Percentiles rank a stretch among this genome's conserved stretches.
These are phyloP conservation scores for Ophiobolus disseminans DNA, from an alignment of 2,329 filamentous ascomycete species.

Conservation along the genomic window DNA sequence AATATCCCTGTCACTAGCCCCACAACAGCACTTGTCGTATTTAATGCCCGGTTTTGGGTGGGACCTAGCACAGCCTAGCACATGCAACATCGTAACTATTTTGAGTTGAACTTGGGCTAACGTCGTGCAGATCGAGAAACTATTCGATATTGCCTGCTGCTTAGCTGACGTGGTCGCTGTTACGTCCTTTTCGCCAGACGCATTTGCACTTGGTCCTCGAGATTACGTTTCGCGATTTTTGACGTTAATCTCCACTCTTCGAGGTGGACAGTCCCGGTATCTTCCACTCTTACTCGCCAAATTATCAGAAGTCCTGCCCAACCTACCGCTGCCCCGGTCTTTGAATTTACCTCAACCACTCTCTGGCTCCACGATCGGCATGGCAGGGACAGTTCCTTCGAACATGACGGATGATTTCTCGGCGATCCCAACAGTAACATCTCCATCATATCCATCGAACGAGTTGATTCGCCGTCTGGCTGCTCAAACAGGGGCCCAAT, in stretches of 20 bases:
- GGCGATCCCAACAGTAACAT: conserved; percentile 30
- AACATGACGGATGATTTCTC: conserved; percentile 40
- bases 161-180: conserved; percentile 75
- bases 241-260: conserved; percentile 71
- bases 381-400: conserved; percentile 37
- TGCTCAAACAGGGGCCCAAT: conserved; percentile 44
- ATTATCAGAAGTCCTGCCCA: conserved; percentile 73
- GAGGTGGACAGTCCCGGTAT: conserved; percentile 78
- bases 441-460: conserved; percentile 41
- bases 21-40: neutral
- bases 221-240: conserved; percentile 75
- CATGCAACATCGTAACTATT: neutral
- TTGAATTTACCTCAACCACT: conserved; percentile 40
- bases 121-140: conserved; percentile 71
- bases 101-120: conserved; percentile 26
- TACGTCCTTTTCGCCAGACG: conserved; percentile 61
- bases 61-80: conserved; percentile 1
- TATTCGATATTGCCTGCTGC: conserved; percentile 77
- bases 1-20: conserved; percentile 27
- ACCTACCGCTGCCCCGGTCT: conserved; percentile 46
- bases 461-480: conserved; percentile 46
- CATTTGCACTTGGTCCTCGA: conserved; percentile 66
- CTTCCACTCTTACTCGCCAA: conserved; percentile 79
- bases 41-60: conserved; percentile 3
- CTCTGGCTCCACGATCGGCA: conserved; percentile 35